Base-by-base conservation (phyloP, 805 yeast genomes). In the Maudiozyma turicensis region DNA sequence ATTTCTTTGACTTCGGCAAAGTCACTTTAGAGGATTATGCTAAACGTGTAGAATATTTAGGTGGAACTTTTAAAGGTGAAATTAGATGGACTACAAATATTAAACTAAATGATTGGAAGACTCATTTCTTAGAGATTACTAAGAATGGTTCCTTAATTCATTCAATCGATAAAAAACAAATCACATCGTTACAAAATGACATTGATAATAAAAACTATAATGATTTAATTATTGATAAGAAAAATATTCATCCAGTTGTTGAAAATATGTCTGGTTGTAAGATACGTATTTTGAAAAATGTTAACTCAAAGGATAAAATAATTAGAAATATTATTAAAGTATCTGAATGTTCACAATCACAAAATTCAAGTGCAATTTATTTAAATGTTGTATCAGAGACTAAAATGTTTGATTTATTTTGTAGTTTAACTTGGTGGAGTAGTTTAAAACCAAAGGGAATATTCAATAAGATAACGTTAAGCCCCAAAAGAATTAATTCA, bases 361-460 rank as follows among this genome's bases (percentile, higher is more conserved):
- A 35, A 5, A 44, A 31, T 10, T 28, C 45, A 13, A 45, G 41
- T 7, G 42, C 51, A 9, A 48, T 55, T 3, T 61, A 55, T 40
- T 44, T 61, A 10, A 48, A 50, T 30, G 51, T 50, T 8, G 40
- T 61, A 46, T 62, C 61, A 13, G 54, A 48, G 28, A 45, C 44
- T 1, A 50, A 47, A 2, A 77, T 80, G 49, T 66, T 74, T 33
- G 63, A 67, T 41, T 58, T 81, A 28, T 56, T 80, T 29, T 66
- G 76, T 43, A 56, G 72, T 8, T 59, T 81, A 43, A 54, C 78
- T 28, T 76, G 79, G 47, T 81, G 86, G 86, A 80, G 78, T 52
- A 69, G 72, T 38, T 58, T 80, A 56, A 73, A 67, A 49, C 77
- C 78, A 6, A 68, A 64, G 40, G 83, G 84, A 0, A 64, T 79